Conservation (phyloP, 2,329 filamentous ascomycete species). For the Pseudogymnoascus sp. region DNA sequence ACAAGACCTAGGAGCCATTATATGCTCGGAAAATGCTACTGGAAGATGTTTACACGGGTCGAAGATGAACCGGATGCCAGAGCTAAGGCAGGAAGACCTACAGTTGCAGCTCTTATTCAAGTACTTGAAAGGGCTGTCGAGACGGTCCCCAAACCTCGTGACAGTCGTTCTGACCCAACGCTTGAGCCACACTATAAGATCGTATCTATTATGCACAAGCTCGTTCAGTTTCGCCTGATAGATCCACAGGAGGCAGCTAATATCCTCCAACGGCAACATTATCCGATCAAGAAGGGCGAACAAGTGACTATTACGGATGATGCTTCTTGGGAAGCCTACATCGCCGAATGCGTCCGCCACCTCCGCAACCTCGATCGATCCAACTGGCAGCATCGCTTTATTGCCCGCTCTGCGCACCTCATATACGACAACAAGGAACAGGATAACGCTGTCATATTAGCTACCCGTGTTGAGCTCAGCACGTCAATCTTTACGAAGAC, state of each 20-base stretch:
- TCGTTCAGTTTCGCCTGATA: slow-evolving; percentile 36
- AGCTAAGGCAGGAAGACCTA: slow-evolving; percentile 26
- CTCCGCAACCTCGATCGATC: slow-evolving; percentile 51
- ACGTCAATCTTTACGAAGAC: slow-evolving; percentile 69
- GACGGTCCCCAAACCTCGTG: slow-evolving; percentile 49
- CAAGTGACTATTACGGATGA: slow-evolving; percentile 20
- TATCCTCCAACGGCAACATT: slow-evolving; percentile 28
- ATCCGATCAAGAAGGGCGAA: slow-evolving; percentile 24
- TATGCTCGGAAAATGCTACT: slow-evolving; percentile 62
- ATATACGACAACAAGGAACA: slow-evolving; percentile 44
- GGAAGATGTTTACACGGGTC: slow-evolving; percentile 56
- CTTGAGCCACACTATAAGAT: slow-evolving; percentile 69
- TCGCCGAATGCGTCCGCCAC: slow-evolving; percentile 36
- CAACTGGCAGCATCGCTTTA: slow-evolving; percentile 70
- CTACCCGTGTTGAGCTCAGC: slow-evolving; percentile 56
- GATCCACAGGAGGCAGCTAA: slow-evolving; percentile 26
- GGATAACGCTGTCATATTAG: slow-evolving; percentile 32
- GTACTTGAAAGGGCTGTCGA: slow-evolving; percentile 52
- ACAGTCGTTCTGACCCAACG: slow-evolving; percentile 53
- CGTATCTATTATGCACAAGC: slow-evolving; percentile 57
- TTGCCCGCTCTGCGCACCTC: slow-evolving; percentile 51
- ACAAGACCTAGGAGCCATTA: slow-evolving; percentile 47
- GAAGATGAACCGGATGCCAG: slow-evolving; percentile 32
- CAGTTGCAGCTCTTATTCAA: slow-evolving; percentile 42
- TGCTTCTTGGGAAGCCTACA: slow-evolving; percentile 52